Conservation (phyloP, 2,329 filamentous ascomycete species). For the Phaeosphaeriaceae sp. region DNA sequence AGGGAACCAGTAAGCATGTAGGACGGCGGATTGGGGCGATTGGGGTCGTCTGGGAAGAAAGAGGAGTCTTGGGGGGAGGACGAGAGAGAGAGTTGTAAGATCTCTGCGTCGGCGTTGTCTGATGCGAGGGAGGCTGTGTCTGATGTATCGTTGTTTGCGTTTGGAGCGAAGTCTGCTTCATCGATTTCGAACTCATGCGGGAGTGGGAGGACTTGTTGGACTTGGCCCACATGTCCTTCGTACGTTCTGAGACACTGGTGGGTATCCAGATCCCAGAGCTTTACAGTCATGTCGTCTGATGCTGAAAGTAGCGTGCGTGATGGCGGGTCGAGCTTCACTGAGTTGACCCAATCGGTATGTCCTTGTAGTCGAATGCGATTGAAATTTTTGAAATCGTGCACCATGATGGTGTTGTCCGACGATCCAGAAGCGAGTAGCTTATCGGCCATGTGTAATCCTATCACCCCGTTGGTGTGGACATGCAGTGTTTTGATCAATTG, state of each 20-base stretch:
- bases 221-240: constrained; percentile 90
- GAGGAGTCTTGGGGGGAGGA: constrained; percentile 24
- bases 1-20: constrained; percentile 95
- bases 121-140: constrained; percentile 46
- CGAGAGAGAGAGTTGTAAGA: constrained; percentile 9
- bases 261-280: constrained; percentile 91
- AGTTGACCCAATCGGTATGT: constrained; percentile 94
- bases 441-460: constrained; percentile 85
- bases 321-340: constrained; percentile 82
- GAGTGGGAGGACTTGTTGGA: constrained; percentile 87
- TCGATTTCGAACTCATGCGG: constrained; percentile 90
- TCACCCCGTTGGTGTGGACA: constrained; percentile 81
- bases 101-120: constrained; percentile 19
- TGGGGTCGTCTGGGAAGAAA: constrained; percentile 66
- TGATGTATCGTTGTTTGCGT: constrained; percentile 60
- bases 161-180: constrained; percentile 64
- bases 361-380: constrained; percentile 80
- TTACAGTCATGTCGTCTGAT: constrained; percentile 89
- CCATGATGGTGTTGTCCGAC: constrained; percentile 85
- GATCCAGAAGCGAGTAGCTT: constrained; percentile 87
- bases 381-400: constrained; percentile 90
- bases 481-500: constrained; percentile 81
- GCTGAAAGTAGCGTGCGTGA: constrained; percentile 90
- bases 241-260: constrained; percentile 77
- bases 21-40: constrained; percentile 76